Evolutionary conservation across 1,139 yeast species (phyloP).

Genomic region (Saccharomyces hybrid): DNA sequence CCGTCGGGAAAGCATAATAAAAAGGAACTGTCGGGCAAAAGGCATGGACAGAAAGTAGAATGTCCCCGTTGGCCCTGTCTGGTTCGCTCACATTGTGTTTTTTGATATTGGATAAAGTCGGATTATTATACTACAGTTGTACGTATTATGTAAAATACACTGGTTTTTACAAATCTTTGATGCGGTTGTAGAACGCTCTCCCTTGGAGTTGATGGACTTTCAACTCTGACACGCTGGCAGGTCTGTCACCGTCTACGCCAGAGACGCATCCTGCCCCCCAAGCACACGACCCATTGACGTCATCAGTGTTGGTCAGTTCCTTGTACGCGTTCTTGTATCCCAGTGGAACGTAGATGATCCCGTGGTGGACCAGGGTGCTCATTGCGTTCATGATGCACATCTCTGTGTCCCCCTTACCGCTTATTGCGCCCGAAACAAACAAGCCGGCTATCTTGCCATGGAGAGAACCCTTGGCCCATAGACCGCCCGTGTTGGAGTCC

Average conservation of each 20-base stretch:
- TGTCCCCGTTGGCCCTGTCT: neutral
- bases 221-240: conserved; percentile 52
- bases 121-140: too few species aligned
- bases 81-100: too few species aligned
- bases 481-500: conserved; percentile 59
- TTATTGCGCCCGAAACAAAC: conserved; percentile 66
- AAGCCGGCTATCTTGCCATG: conserved; percentile 64
- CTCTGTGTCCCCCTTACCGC: conserved; percentile 59
- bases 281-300: conserved; percentile 67
- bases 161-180: conserved; percentile 4
- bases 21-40: neutral
- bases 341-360: conserved; percentile 64
- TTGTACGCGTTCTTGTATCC: conserved; percentile 58
- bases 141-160: neutral
- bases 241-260: conserved; percentile 65
- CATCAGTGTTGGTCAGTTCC: conserved; percentile 46
- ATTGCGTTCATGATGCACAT: conserved; percentile 50
- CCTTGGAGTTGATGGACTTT: conserved; percentile 51
- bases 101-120: neutral
- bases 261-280: conserved; percentile 79
- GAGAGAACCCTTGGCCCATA: conserved; percentile 65
- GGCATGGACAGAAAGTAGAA: neutral
- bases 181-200: conserved; percentile 33
- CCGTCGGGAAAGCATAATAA: neutral
- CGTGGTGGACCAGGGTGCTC: conserved; percentile 63